Conservation (phyloP, 1,284 basidiomycete genomes). For the Cerioporus squamosus region DNA sequence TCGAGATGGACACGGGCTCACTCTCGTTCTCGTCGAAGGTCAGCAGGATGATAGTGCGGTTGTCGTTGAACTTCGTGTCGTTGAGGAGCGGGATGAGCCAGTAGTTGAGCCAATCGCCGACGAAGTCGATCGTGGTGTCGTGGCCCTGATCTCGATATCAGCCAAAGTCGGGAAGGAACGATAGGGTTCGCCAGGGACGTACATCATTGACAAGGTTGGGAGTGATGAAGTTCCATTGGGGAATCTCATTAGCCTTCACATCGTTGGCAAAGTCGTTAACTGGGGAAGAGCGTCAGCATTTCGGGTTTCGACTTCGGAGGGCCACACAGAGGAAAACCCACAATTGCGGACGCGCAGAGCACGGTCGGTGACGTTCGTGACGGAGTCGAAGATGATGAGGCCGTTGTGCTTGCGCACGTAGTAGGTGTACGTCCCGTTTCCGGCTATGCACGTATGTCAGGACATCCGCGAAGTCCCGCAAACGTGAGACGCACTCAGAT, state of each 20-base stretch:
- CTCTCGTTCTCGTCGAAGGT: slow-evolving; percentile 63
- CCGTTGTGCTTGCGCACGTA: slow-evolving; percentile 70
- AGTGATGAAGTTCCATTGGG: slow-evolving; percentile 69
- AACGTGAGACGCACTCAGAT: slow-evolving; percentile 41
- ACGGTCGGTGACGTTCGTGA: slow-evolving; percentile 46
- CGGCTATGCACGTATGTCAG: slow-evolving; percentile 39
- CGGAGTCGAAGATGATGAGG: slow-evolving; percentile 54
- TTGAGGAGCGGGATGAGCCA: slow-evolving; percentile 59
- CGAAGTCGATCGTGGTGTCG: slow-evolving; percentile 60
- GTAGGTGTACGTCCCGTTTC: slow-evolving; percentile 46
- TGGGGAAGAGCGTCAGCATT: neutral
- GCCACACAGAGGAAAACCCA: slow-evolving; percentile 1
- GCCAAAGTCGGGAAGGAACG: neutral
- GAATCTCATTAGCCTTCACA: slow-evolving; percentile 51
- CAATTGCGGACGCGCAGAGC: slow-evolving; percentile 61
- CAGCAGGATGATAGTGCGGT: slow-evolving; percentile 56
- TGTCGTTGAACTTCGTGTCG: slow-evolving; percentile 51
- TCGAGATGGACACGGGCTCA: slow-evolving; percentile 38
- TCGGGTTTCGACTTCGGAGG: neutral
- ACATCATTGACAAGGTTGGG: slow-evolving; percentile 66
- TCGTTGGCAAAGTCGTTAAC: slow-evolving; percentile 63
- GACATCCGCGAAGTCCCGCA: neutral
- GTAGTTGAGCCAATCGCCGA: slow-evolving; percentile 51
- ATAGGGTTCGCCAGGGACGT: neutral
- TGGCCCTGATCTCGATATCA: slow-evolving; percentile 36